phyloP scores from a whole-genome alignment of 768 basidiomycete genomes.

The Hericium erinaceus region DNA sequence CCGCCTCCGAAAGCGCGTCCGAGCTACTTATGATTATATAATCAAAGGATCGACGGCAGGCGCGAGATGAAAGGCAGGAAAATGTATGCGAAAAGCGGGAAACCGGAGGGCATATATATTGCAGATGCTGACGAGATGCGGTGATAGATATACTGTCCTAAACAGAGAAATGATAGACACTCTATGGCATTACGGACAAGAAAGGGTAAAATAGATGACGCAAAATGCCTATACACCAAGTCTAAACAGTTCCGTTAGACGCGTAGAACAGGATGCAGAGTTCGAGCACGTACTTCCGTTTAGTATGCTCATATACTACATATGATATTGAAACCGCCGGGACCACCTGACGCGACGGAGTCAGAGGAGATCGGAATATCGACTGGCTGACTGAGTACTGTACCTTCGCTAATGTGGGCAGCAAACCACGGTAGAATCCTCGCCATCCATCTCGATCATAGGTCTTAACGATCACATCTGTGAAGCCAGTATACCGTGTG shows the following conservation, averaged over 20 bases:
- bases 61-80: not conserved
- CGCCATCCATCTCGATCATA: constrained; percentile 83
- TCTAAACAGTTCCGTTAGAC: constrained; percentile 25
- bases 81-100: not conserved
- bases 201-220: not conserved
- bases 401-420: not conserved
- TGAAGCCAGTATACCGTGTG: constrained; percentile 78
- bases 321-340: constrained; percentile 97
- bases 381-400: not conserved
- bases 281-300: constrained; percentile 49
- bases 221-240: constrained; percentile 35
- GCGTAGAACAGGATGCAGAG: constrained; percentile 1
- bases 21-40: not conserved
- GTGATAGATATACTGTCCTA: not conserved
- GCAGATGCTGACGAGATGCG: not conserved
- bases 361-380: not conserved
- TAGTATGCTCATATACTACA: constrained; percentile 85
- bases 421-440: constrained; percentile 58
- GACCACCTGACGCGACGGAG: constrained; percentile 52
- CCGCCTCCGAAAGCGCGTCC: not conserved
- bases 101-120: not conserved
- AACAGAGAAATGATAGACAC: not conserved
- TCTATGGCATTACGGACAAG: not conserved
- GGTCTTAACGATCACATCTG: constrained; percentile 77
- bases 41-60: not conserved